Percentiles rank a stretch among this genome's conserved stretches.
phyloP scores from a whole-genome alignment of 805 yeast genomes.

The Kregervanrija fluxuum region DNA sequence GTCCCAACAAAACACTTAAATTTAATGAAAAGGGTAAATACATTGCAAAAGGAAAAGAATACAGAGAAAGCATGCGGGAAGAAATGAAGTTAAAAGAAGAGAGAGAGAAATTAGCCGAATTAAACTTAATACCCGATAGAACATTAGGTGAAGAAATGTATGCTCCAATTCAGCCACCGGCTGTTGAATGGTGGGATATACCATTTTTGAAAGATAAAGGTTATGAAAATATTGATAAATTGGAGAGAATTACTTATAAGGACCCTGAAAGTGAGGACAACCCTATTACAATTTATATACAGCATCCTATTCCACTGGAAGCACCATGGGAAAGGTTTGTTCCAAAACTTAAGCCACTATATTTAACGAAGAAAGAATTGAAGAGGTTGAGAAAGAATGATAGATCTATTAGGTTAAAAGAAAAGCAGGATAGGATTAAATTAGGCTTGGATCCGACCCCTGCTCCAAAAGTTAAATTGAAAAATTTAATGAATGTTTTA shows the following conservation, averaged over 20 bases:
- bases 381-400: constrained; percentile 66
- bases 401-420: constrained; percentile 56
- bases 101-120: constrained; percentile 23
- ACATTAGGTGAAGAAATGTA: constrained; percentile 46
- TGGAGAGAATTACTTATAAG: constrained; percentile 25
- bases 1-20: constrained; percentile 32
- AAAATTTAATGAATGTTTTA: constrained; percentile 78
- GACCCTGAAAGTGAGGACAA: constrained; percentile 30
- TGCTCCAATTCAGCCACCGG: constrained; percentile 46
- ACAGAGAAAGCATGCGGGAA: constrained; percentile 34
- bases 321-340: constrained; percentile 50
- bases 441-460: constrained; percentile 85
- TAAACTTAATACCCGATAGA: constrained; percentile 45
- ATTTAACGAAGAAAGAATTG: constrained; percentile 69
- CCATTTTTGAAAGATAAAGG: constrained; percentile 36
- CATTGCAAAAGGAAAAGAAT: constrained; percentile 43
- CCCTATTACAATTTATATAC: constrained; percentile 65
- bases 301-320: constrained; percentile 68
- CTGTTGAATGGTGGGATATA: constrained; percentile 86
- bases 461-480: constrained; percentile 77
- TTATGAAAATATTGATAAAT: constrained; percentile 30
- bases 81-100: constrained; percentile 27
- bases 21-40: constrained; percentile 63
- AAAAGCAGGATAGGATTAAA: constrained; percentile 67
- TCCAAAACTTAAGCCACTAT: constrained; percentile 39